Conservation (phyloP, 2,329 filamentous ascomycete species). For the Diaporthe aspalathi region DNA sequence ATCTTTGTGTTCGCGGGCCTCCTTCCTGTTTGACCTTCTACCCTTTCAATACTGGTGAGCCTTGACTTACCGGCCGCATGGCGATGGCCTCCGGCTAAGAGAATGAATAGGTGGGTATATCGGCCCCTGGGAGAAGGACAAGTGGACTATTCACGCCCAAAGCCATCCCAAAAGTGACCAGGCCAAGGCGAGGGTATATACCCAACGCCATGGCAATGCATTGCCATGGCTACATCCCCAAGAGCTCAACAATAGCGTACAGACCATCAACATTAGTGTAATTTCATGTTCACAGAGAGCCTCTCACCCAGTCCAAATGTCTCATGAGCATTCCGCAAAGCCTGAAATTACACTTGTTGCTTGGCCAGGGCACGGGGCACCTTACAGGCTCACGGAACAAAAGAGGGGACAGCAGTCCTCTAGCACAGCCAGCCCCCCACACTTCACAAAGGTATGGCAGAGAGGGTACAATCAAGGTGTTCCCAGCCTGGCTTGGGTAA, state of each 20-base stretch:
- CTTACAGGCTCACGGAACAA: neutral
- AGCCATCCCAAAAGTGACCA: no score
- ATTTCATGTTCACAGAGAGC: neutral
- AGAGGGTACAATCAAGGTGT: neutral
- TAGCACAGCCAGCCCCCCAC: neutral
- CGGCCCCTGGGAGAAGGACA: no score
- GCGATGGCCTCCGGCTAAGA: no score
- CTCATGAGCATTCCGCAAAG: neutral
- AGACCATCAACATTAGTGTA: neutral
- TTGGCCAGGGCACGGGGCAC: neutral
- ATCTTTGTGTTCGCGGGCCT: no score
- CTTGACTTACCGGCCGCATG: no score
- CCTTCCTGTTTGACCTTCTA: no score
- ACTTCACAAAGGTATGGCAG: neutral
- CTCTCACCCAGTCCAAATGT: neutral
- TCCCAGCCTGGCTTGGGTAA: constrained; percentile 26
- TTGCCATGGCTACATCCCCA: neutral
- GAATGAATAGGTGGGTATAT: no score
- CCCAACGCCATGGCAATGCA: no score
- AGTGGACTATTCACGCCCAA: no score
- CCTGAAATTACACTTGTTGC: neutral
- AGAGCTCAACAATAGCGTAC: no score
- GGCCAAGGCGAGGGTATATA: no score
- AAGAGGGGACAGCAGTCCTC: neutral
- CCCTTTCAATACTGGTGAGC: no score